Evolutionary conservation across 2,329 filamentous ascomycete genomes (phyloP).

Genomic region (Fusarium sp.): DNA sequence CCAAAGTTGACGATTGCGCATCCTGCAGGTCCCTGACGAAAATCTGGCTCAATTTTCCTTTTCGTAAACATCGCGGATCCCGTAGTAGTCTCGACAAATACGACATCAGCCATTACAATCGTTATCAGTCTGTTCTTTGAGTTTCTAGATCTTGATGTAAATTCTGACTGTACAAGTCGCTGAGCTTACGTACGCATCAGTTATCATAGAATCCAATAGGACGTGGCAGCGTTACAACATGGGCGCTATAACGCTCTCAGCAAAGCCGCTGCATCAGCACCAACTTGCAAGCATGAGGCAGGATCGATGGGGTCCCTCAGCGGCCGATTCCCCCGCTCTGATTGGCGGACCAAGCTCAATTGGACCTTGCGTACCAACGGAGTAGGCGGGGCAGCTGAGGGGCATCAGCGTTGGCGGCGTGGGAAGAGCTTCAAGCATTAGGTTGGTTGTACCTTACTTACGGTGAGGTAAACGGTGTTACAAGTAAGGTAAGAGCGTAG

Average conservation of each 20-base stretch:
- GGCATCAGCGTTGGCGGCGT: constrained; percentile 34
- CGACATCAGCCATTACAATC: not conserved
- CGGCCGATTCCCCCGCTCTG: not conserved
- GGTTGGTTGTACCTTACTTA: constrained; percentile 7
- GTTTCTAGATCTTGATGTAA: not conserved
- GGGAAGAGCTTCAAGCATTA: constrained; percentile 36
- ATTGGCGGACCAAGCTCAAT: constrained; percentile 29
- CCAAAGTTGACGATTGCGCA: constrained; percentile 11
- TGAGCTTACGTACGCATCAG: constrained; percentile 26
- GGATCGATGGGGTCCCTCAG: constrained; percentile 23
- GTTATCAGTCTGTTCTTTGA: not conserved
- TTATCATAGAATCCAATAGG: constrained; percentile 33
- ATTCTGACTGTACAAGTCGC: not conserved
- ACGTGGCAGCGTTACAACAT: constrained; percentile 34
- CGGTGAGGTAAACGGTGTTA: constrained; percentile 29
- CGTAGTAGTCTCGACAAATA: not conserved
- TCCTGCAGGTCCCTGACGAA: constrained; percentile 19
- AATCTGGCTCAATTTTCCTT: not conserved
- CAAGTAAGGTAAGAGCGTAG: constrained; percentile 16
- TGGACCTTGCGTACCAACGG: constrained; percentile 5
- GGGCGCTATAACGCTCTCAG: constrained; percentile 27
- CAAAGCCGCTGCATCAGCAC: constrained; percentile 27
- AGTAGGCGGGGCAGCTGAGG: constrained; percentile 44
- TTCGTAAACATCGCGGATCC: not conserved
- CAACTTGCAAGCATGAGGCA: constrained; percentile 20